These are phyloP conservation scores for Larix kaempferi DNA, from an alignment of 75 land plant species.

Conservation along the genomic window DNA sequence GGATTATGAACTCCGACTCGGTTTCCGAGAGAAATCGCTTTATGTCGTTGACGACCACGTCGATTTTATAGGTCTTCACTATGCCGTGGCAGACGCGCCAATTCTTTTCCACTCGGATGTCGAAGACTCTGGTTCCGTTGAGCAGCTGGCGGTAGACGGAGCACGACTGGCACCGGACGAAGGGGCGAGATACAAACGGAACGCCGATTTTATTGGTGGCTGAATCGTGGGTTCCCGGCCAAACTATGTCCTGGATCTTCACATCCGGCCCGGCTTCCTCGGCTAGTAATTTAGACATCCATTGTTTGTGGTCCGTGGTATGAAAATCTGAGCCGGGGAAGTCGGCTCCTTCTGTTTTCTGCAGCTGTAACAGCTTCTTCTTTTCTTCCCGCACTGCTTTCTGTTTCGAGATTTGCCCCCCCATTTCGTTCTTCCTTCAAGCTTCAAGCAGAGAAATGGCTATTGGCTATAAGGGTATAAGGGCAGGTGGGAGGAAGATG, in stretches of 20 bases:
- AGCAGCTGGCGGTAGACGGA: conserved; percentile 75
- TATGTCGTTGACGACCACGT: conserved; percentile 66
- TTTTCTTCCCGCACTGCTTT: conserved; percentile 40
- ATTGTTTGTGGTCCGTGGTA: conserved; percentile 49
- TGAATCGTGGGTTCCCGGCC: conserved; percentile 97
- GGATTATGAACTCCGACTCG: conserved; percentile 60
- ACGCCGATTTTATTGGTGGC: conserved; percentile 89
- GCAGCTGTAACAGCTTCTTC: conserved; percentile 33
- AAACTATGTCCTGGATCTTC: conserved; percentile 58
- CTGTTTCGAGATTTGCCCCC: conserved; percentile 48
- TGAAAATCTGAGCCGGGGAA: conserved; percentile 77
- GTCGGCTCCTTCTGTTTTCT: conserved; percentile 20
- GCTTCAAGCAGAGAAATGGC: no score
- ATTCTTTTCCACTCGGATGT: conserved; percentile 65
- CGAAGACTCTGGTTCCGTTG: conserved; percentile 61
- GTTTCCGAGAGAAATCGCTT: conserved; percentile 76
- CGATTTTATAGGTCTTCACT: conserved; percentile 63
- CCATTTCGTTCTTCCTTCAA: conserved; percentile 27
- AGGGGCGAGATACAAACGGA: conserved; percentile 61
- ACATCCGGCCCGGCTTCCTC: conserved; percentile 9
- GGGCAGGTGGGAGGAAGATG: no score
- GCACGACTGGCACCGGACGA: conserved; percentile 85
- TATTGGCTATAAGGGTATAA: no score
- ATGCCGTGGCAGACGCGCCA: conserved; percentile 81
- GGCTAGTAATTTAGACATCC: conserved; percentile 71